Evolutionary conservation across 352 stramenopile genomes (phyloP).

Genomic region (Hyaloperonospora arabidopsidis): DNA sequence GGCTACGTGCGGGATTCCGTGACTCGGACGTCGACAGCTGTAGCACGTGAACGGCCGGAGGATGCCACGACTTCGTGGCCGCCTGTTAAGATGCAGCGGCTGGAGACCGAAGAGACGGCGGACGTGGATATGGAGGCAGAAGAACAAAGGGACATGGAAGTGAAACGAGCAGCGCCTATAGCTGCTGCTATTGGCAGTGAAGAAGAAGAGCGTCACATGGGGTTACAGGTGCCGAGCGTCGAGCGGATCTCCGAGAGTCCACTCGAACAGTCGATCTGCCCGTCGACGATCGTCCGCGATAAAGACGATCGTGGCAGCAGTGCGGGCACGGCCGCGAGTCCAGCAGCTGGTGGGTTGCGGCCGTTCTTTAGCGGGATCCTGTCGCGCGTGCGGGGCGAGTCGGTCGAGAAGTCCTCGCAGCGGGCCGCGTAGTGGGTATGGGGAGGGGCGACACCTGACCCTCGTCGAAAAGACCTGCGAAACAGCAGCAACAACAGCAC

Average conservation of each 20-base stretch:
- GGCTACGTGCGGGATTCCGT: constrained; percentile 59
- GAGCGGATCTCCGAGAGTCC: constrained; percentile 28
- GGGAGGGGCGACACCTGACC: constrained; percentile 29
- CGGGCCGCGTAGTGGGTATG: constrained; percentile 22
- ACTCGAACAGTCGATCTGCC: constrained; percentile 25
- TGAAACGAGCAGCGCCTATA: constrained; percentile 21
- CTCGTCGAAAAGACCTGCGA: constrained; percentile 29
- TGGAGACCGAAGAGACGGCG: constrained; percentile 27
- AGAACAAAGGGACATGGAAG: constrained; percentile 24
- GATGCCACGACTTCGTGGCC: constrained; percentile 22
- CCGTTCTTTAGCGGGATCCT: constrained; percentile 45
- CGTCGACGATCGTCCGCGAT: constrained; percentile 18
- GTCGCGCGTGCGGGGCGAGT: constrained; percentile 31
- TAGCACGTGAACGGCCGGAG: constrained; percentile 18
- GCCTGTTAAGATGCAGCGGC: constrained; percentile 25
- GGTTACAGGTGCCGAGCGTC: constrained; percentile 23
- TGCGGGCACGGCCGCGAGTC: not conserved
- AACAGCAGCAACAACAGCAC: constrained; percentile 33
- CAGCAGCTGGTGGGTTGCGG: constrained; percentile 11
- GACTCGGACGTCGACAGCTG: constrained; percentile 8
- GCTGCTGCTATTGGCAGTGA: constrained; percentile 5
- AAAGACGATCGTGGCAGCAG: constrained; percentile 22
- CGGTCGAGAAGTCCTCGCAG: constrained; percentile 26
- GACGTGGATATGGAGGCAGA: constrained; percentile 33
- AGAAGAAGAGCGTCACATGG: constrained; percentile 8